phyloP scores from a whole-genome alignment of 2,329 filamentous ascomycete genomes.

The Cladosporium sp. region DNA sequence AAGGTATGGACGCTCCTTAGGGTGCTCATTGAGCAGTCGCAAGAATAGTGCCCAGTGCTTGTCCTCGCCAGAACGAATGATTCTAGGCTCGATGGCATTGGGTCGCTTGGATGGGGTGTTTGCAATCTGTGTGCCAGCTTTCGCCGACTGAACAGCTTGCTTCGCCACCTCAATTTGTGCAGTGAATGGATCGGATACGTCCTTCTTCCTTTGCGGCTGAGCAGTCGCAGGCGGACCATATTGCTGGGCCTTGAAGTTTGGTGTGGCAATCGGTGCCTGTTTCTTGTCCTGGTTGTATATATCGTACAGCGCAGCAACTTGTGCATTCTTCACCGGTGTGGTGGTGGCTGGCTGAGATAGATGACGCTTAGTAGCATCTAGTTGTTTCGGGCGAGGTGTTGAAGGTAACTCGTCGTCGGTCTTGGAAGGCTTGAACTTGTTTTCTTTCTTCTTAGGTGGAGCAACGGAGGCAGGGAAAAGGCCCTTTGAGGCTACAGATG shows the following conservation, averaged over 20 bases:
- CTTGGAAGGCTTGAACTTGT: conserved; percentile 13
- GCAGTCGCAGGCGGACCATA: conserved; percentile 12
- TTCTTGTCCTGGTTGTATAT: conserved; percentile 16
- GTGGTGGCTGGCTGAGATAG: conserved; percentile 13
- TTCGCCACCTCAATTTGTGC: conserved; percentile 9
- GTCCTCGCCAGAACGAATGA: conserved; percentile 45
- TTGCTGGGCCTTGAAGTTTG: conserved; percentile 14
- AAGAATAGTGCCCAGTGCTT: conserved; percentile 47
- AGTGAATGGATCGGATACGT: neutral
- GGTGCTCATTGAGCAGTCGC: conserved; percentile 43
- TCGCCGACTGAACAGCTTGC: conserved; percentile 18
- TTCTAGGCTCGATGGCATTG: conserved; percentile 37
- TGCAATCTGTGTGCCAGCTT: conserved; percentile 13
- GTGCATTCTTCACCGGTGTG: conserved; percentile 11
- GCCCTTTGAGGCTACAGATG: neutral
- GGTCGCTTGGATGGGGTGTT: conserved; percentile 21
- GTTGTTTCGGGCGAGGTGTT: conserved; percentile 6
- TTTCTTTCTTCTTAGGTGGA: conserved; percentile 11
- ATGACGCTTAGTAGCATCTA: conserved; percentile 15
- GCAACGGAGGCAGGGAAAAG: conserved; percentile 18
- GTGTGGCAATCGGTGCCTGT: conserved; percentile 6
- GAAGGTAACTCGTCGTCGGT: conserved; percentile 1
- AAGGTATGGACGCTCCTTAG: conserved; percentile 44
- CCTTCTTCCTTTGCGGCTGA: conserved; percentile 9
- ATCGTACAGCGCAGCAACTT: conserved; percentile 12